phyloP scores from a whole-genome alignment of 768 basidiomycete species.

The Hypholoma sublateritium region DNA sequence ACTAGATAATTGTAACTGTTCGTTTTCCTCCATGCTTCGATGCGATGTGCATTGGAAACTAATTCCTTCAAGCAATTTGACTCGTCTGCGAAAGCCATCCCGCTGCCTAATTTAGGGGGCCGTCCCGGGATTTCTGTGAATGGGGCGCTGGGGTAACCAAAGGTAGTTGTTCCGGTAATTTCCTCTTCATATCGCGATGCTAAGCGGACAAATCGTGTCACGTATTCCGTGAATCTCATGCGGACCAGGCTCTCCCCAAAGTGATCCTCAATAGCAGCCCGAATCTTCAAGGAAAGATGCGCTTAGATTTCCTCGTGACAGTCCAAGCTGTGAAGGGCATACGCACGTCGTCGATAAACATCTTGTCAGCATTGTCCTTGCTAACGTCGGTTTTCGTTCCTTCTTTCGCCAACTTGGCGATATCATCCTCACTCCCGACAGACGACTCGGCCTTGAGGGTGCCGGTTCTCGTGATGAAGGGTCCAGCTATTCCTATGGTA shows the following conservation, averaged over 20 bases:
- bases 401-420: conserved; percentile 58
- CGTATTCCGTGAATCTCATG: conserved; percentile 87
- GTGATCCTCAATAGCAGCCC: conserved; percentile 85
- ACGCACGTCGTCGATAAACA: conserved; percentile 94
- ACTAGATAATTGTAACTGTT: conserved; percentile 75
- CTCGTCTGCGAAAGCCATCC: conserved; percentile 80
- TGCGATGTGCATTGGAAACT: conserved; percentile 72
- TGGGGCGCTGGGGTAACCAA: conserved; percentile 65
- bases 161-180: conserved; percentile 69
- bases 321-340: background rate
- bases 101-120: conserved; percentile 68
- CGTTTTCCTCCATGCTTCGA: conserved; percentile 92
- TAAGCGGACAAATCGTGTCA: conserved; percentile 81
- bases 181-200: conserved; percentile 91
- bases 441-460: conserved; percentile 67
- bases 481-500: conserved; percentile 38
- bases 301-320: background rate
- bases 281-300: conserved; percentile 53
- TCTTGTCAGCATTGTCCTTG: conserved; percentile 72
- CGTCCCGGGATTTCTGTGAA: conserved; percentile 51
- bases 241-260: conserved; percentile 90
- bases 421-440: conserved; percentile 66
- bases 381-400: conserved; percentile 55
- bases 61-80: conserved; percentile 65
- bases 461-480: conserved; percentile 54